phyloP scores from a whole-genome alignment of 75 land plant species.

The Larix kaempferi region DNA sequence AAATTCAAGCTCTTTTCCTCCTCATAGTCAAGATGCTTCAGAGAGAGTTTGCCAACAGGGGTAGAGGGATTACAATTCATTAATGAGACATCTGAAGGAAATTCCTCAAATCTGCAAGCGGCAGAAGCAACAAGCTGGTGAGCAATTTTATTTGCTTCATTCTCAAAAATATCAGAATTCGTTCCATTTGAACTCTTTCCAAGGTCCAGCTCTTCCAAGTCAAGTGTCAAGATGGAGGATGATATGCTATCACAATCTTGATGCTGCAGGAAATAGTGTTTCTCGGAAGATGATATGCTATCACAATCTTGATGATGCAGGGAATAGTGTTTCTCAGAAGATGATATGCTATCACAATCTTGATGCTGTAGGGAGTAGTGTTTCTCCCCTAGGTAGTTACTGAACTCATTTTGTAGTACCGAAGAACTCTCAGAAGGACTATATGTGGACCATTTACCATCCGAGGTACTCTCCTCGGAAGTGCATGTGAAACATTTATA shows the following conservation, averaged over 20 bases:
- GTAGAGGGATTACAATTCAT: too few relatives aligned
- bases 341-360: background rate
- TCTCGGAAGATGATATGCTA: background rate
- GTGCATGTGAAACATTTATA: background rate
- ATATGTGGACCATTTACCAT: background rate
- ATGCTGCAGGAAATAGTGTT: background rate
- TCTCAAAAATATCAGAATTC: background rate
- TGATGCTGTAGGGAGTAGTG: background rate
- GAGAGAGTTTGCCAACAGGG: too few relatives aligned
- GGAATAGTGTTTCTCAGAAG: background rate
- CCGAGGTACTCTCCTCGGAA: background rate
- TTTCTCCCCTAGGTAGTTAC: background rate
- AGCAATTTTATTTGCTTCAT: constrained; percentile 6
- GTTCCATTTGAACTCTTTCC: background rate
- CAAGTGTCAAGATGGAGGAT: background rate
- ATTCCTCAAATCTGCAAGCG: background rate
- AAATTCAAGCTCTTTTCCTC: background rate
- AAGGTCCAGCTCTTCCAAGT: background rate
- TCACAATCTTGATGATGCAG: background rate
- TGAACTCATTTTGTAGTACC: background rate
- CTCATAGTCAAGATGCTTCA: background rate
- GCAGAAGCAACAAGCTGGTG: constrained; percentile 1
- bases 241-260: background rate
- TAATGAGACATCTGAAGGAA: background rate
- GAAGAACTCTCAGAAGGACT: background rate